Evolutionary conservation across 2,329 filamentous ascomycete species (phyloP), one percentile per base, ranked within the genome.

Genomic region (Lachnellula subtilissima): DNA sequence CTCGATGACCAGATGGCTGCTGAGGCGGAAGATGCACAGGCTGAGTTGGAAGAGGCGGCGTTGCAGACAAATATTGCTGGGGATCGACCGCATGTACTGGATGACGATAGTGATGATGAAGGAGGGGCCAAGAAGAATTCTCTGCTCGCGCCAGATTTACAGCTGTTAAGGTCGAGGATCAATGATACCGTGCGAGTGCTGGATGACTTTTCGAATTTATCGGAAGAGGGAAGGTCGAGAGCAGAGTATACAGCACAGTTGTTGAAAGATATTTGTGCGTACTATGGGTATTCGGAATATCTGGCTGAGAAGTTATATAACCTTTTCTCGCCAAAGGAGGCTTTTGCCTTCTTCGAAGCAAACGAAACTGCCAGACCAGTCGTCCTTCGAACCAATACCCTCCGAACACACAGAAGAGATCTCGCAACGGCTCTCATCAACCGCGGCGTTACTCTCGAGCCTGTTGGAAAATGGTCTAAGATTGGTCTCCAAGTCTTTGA

Each of bases 401-500:
- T 99, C 57, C 88, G 91, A 42, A 87, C 84, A 39, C 82, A 86
- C 69, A 79, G 84, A 52, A 77, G 84, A 67, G 92, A 96, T 61
- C 86, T 99, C 17, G 94, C 94, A 9, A 92, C 97, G 72, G 83
- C 92, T 1, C 82, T 97, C 58, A 97, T 97, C 79, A 96, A 96
- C 76, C 89, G 93, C 61, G 94, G 94, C 62, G 94, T 99, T 49
- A 95, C 92, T 14, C 83, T 99, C 40, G 93, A 99, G 74, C 94
- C 94, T 2, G 91, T 99, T 17, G 94, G 94, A 59, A 97, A 97
- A 74, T 99, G 94, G 94, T 94, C 89, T 65, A 99, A 99, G 77
- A 91, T 99, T 61, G 94, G 94, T 48, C 82, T 99, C 42, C 94
- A 99, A 73, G 85, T 99, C 58, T 99, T 99, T 72, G 94, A 99